Conservation (phyloP, 371 early-diverging fungal genomes). For the Apophysomyces variabilis region DNA sequence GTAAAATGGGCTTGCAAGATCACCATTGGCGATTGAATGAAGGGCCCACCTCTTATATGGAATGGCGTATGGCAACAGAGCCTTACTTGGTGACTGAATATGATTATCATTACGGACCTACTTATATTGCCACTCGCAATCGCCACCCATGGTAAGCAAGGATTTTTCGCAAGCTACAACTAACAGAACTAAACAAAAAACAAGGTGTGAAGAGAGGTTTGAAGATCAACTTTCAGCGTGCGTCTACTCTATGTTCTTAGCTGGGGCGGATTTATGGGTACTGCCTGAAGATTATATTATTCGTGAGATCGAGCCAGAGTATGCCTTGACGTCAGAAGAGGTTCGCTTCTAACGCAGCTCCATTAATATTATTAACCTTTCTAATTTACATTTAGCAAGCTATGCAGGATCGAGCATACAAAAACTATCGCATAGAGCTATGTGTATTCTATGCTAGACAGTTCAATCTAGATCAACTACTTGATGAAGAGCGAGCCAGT, state of each 20-base stretch:
- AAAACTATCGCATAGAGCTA: constrained; percentile 42
- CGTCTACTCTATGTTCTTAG: constrained; percentile 38
- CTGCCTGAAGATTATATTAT: constrained; percentile 39
- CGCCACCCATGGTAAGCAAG: constrained; percentile 45
- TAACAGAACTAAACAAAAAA: too few species aligned
- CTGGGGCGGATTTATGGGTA: constrained; percentile 47
- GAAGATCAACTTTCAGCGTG: constrained; percentile 44
- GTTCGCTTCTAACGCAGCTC: constrained; percentile 3
- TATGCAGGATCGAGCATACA: constrained; percentile 32
- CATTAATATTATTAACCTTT: not conserved
- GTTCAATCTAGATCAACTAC: constrained; percentile 32
- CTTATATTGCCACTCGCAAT: constrained; percentile 32
- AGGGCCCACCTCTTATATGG: constrained; percentile 39
- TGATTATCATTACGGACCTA: constrained; percentile 44
- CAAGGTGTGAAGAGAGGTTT: constrained; percentile 51
- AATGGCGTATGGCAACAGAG: constrained; percentile 38
- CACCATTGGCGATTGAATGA: constrained; percentile 36
- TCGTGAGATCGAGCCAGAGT: constrained; percentile 32
- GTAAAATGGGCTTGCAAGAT: constrained; percentile 37
- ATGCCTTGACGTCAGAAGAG: constrained; percentile 28
- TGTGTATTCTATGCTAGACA: constrained; percentile 48
- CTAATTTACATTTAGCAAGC: constrained; percentile 15
- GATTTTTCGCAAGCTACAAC: not conserved
- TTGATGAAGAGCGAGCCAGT: constrained; percentile 28
- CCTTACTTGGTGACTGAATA: constrained; percentile 43